These are phyloP conservation scores for Vitis amurensis DNA, from an alignment of 164 flowering plant genomes.

Conservation along the genomic window DNA sequence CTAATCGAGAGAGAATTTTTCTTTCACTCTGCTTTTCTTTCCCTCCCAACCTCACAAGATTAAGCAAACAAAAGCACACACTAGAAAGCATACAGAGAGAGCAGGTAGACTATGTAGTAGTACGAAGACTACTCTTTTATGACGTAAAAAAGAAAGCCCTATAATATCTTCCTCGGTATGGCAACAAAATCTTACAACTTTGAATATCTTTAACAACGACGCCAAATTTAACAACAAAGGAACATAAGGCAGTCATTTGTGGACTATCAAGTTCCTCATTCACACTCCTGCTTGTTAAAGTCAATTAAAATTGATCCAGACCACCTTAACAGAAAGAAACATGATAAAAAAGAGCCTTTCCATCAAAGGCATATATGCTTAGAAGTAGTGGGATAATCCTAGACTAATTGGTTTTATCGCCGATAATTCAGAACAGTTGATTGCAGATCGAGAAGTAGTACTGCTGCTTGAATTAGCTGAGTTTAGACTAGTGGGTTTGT, in stretches of 20 bases:
- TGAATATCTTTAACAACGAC: too few species aligned
- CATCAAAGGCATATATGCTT: neutral
- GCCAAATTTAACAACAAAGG: neutral
- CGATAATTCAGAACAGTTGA: neutral
- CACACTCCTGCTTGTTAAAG: slow-evolving; percentile 11
- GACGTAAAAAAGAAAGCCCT: too few species aligned
- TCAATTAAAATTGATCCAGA: slow-evolving; percentile 1
- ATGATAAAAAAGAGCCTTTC: neutral
- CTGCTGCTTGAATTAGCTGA: neutral
- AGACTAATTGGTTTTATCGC: slow-evolving; percentile 8
- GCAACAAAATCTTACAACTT: too few species aligned
- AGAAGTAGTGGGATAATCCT: neutral
- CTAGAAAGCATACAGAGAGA: too few species aligned
- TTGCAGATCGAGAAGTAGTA: neutral
- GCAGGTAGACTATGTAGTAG: too few species aligned
- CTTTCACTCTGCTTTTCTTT: too few species aligned
- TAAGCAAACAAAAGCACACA: too few species aligned
- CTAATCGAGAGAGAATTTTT: too few species aligned
- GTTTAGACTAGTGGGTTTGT: slow-evolving; percentile 40
- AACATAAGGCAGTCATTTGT: slow-evolving; percentile 17
- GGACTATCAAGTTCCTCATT: slow-evolving; percentile 7
- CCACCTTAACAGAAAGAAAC: slow-evolving; percentile 3
- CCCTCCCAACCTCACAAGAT: too few species aligned
- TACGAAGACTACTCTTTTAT: too few species aligned
- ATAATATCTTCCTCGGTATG: too few species aligned